Base-by-base conservation (phyloP, 1,284 basidiomycete genomes). In the Retiboletus fuscus region DNA sequence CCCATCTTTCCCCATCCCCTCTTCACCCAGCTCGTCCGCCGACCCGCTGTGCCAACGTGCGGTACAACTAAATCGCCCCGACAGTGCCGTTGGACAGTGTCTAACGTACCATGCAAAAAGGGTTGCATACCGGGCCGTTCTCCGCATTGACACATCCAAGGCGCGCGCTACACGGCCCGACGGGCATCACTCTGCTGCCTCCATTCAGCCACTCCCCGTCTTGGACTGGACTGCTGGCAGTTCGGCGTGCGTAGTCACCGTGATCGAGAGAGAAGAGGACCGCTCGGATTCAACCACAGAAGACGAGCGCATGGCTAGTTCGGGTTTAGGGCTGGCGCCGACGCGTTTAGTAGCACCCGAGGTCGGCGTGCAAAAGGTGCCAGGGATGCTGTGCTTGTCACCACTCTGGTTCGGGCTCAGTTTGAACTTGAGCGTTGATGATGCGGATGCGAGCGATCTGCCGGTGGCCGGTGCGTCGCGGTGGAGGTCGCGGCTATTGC, bases 71-170 rank as follows among this genome's bases (percentile, higher is more conserved):
- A 30, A 76, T 87, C 68, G 85, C 87, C 87, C 6, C 75, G 77
- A 49, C 73, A 79, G 61, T 76, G 85, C 70, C 72, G 76, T 28
- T 69, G 73, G 64, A 1, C 66, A 44, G 67, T 75, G 62, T 30
- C 84, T 80, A n/a, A 86, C 84, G 0, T 72, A 81, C 72, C 86
- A 86, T 73, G 88, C 88, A 18, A 85, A 84, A 69, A 82, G 76
- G 24, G 85, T 80, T 41, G 89, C 89, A 12, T 73, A 71, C 24
- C 73, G 73, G 24, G 83, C 86, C 20, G 82, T 84, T 26, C 85
- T 90, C 41, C 74, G 71, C 8, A 80, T 90, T 62, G 81, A 87
- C 78, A 84, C 85, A 34, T 71, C 76, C 24, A 81, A 78, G 41
- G 87, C 89, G 3, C 69, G 78, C 49, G 78, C 75, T 20, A 24